Base-by-base conservation (phyloP, 1,284 basidiomycete species). In the Phaffia rhodozyma region DNA sequence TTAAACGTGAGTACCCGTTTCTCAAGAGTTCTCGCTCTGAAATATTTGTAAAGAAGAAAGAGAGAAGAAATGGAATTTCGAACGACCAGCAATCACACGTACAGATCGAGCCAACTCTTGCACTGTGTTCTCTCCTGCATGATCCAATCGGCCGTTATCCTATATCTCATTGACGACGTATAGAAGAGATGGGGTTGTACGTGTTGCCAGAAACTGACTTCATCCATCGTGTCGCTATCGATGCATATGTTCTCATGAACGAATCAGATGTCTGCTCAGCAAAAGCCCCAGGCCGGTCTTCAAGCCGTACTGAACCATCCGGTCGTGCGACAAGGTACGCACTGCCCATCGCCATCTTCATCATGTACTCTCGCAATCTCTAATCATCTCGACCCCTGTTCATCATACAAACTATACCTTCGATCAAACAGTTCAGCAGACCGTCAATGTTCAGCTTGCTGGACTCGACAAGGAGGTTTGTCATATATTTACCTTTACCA, bases 391-490 rank as follows among this genome's bases (percentile, higher is more conserved):
- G 4, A 13, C 25, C 32, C 38, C 9, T 32, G 23, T 38, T 52
- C 27, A 27, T 60, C 51, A 13, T 0, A 38, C 29, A 16, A 55
- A 20, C 5, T 16, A 7, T 11, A 21, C 38, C 25, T 23, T 16
- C 34, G 3, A 2, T 58, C n/a, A n/a, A 2, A 16, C 53, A 64
- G 87, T 83, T 32, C 82, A 85, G 76, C 83, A 82, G 76, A 86
- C 86, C 79, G 86, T 83, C 65, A 79, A 80, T 70, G 82, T 84
- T 77, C 88, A 91, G 74, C 76, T 89, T 71, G 78, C 72, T 76
- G 84, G 91, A 81, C 87, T 96, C 75, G 92, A 97, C 80, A 92
- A 91, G 77, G 91, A 94, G 86, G 91, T 91, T 63, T 66, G 81
- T 79, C 16, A n/a, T 21, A 13, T 34, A 29, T 43, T 49, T 55